phyloP scores from a whole-genome alignment of 1,284 basidiomycete genomes.

The Fomitopsis betulina region DNA sequence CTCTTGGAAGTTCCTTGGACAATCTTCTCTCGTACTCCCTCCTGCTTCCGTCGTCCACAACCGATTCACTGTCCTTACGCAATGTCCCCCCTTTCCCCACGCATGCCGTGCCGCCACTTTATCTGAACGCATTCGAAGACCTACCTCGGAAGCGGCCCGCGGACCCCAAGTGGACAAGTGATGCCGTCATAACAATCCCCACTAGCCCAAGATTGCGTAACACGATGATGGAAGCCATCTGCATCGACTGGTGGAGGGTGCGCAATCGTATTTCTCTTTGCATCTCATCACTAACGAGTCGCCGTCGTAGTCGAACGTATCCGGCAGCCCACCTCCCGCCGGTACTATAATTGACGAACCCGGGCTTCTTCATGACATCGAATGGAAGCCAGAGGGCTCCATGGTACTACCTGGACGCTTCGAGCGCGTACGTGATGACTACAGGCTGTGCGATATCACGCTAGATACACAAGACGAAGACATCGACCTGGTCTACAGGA shows the following conservation, averaged over 20 bases:
- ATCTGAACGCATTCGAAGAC: conserved; percentile 19
- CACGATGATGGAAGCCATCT: conserved; percentile 46
- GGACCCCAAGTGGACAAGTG: not conserved
- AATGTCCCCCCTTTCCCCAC: conserved; percentile 28
- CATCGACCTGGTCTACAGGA: not conserved
- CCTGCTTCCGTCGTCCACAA: conserved; percentile 24
- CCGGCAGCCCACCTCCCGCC: conserved; percentile 28
- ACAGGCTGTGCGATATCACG: not conserved
- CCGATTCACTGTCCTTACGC: conserved; percentile 22
- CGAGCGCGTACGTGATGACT: conserved; percentile 14
- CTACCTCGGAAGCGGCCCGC: conserved; percentile 11
- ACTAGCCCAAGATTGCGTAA: conserved; percentile 47
- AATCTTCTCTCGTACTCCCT: conserved; percentile 24
- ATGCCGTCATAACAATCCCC: conserved; percentile 35
- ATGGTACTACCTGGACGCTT: conserved; percentile 40
- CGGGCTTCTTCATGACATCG: not conserved
- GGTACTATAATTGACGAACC: conserved; percentile 24
- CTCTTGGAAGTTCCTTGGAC: conserved; percentile 18
- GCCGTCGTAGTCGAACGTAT: conserved; percentile 16
- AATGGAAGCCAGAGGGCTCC: conserved; percentile 53
- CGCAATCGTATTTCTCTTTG: not conserved
- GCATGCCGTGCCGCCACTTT: conserved; percentile 10
- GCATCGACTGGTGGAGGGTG: conserved; percentile 47
- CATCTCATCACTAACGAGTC: not conserved
- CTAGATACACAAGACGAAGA: not conserved